These are phyloP conservation scores for Sideroxylon spinosum DNA, from an alignment of 179 eudicot species.

Conservation along the genomic window DNA sequence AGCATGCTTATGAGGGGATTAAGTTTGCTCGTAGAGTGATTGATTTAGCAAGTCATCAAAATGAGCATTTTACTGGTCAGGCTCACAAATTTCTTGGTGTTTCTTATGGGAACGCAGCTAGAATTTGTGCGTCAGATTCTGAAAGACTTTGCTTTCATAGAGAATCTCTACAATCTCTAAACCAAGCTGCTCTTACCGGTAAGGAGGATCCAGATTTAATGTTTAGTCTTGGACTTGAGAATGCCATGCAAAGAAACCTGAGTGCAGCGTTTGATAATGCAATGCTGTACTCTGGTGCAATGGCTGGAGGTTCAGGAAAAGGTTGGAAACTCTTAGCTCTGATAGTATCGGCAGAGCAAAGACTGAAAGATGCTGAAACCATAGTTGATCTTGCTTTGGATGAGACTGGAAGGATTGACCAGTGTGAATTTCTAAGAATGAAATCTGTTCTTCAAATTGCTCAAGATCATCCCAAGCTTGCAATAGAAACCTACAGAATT, in stretches of 20 bases:
- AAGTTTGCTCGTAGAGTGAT: slow-evolving; percentile 41
- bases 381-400: slow-evolving; percentile 74
- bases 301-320: slow-evolving; percentile 49
- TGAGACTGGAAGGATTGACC: slow-evolving; percentile 58
- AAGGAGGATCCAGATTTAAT: slow-evolving; percentile 54
- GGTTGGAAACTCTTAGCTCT: slow-evolving; percentile 73
- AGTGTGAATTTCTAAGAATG: slow-evolving; percentile 47
- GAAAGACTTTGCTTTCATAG: slow-evolving; percentile 47
- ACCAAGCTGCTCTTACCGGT: slow-evolving; percentile 29
- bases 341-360: slow-evolving; percentile 67
- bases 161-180: slow-evolving; percentile 47
- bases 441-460: slow-evolving; percentile 70
- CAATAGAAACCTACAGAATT: slow-evolving; percentile 67
- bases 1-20: slow-evolving; percentile 60
- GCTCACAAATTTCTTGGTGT: slow-evolving; percentile 71
- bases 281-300: slow-evolving; percentile 43
- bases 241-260: slow-evolving; percentile 68
- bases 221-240: slow-evolving; percentile 61
- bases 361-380: slow-evolving; percentile 72
- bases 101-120: slow-evolving; percentile 76
- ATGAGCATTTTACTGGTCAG: slow-evolving; percentile 50
- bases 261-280: slow-evolving; percentile 31
- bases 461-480: slow-evolving; percentile 73
- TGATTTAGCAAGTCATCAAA: slow-evolving; percentile 30
- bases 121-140: slow-evolving; percentile 43